Percentiles rank a stretch among this genome's conserved stretches.
These are phyloP conservation scores for Yamadazyma paraphyllophila DNA, from an alignment of 805 yeast species.

Conservation along the genomic window DNA sequence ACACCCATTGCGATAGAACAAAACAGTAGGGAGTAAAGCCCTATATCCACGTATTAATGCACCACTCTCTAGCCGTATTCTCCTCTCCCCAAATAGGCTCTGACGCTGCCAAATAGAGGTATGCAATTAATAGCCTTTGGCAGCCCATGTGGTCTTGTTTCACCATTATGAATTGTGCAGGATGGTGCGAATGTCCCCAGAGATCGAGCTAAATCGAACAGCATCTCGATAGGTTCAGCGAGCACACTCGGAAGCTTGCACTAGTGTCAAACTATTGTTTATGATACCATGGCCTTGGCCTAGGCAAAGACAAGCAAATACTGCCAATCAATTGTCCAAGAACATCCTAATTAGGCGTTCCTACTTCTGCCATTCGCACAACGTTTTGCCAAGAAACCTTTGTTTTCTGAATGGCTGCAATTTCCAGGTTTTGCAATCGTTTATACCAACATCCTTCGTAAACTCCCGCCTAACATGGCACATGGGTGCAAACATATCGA, in stretches of 20 bases:
- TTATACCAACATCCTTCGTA: background rate
- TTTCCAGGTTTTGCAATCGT: background rate
- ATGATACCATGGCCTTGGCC: no score
- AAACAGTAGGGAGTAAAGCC: background rate
- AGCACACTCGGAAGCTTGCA: no score
- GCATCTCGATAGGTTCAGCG: no score
- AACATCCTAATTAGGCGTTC: background rate
- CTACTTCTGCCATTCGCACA: background rate
- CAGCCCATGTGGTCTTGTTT: background rate
- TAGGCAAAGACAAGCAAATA: no score
- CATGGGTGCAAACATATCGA: background rate
- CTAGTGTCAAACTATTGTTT: no score
- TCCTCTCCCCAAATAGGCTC: background rate
- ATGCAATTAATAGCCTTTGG: background rate
- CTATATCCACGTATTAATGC: background rate
- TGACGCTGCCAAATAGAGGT: background rate
- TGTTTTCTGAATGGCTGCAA: constrained; percentile 1
- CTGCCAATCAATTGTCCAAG: no score
- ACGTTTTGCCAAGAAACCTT: constrained; percentile 5
- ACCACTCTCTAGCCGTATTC: background rate
- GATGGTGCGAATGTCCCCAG: background rate
- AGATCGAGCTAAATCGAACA: background rate
- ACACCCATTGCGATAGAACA: no score
- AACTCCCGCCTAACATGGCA: background rate
- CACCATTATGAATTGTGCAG: background rate